Evolutionary conservation across 2,329 filamentous ascomycete genomes (phyloP).

Genomic region (Aureobasidium lini): DNA sequence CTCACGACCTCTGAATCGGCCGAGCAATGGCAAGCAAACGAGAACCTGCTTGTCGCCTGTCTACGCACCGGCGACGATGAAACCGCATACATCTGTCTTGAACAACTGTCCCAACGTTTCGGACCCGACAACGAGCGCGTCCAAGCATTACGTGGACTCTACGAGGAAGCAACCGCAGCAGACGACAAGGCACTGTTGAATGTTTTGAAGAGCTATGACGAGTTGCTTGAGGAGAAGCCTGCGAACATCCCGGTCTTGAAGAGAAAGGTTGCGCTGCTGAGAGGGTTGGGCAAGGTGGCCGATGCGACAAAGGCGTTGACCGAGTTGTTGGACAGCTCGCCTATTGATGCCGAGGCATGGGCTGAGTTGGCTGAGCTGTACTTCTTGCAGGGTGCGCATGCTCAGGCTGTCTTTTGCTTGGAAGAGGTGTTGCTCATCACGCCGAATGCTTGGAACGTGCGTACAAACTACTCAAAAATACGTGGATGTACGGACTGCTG

Average conservation of each 20-base stretch:
- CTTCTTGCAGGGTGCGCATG: constrained; percentile 65
- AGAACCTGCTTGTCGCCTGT: constrained; percentile 79
- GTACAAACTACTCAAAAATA: constrained; percentile 26
- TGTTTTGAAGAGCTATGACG: constrained; percentile 71
- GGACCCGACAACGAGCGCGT: constrained; percentile 77
- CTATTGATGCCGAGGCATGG: constrained; percentile 91
- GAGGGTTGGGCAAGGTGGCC: constrained; percentile 58
- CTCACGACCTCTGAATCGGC: constrained; percentile 56
- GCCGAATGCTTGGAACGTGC: constrained; percentile 92
- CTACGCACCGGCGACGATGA: constrained; percentile 77
- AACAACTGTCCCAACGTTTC: constrained; percentile 71
- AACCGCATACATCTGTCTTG: constrained; percentile 66
- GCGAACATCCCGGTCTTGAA: constrained; percentile 83
- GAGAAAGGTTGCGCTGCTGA: constrained; percentile 70
- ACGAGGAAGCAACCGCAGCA: constrained; percentile 73
- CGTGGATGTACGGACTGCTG: neutral
- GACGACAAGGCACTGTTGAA: constrained; percentile 57
- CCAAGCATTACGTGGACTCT: constrained; percentile 72
- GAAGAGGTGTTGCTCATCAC: constrained; percentile 83
- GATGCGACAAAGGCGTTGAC: constrained; percentile 72
- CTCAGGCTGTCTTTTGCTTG: constrained; percentile 78
- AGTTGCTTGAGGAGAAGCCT: constrained; percentile 62
- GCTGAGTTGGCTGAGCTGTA: constrained; percentile 86
- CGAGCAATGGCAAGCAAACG: constrained; percentile 77
- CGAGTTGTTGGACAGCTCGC: constrained; percentile 70